Base-by-base conservation (phyloP, 495 filamentous ascomycete genomes). In the Penicillium nucicola region DNA sequence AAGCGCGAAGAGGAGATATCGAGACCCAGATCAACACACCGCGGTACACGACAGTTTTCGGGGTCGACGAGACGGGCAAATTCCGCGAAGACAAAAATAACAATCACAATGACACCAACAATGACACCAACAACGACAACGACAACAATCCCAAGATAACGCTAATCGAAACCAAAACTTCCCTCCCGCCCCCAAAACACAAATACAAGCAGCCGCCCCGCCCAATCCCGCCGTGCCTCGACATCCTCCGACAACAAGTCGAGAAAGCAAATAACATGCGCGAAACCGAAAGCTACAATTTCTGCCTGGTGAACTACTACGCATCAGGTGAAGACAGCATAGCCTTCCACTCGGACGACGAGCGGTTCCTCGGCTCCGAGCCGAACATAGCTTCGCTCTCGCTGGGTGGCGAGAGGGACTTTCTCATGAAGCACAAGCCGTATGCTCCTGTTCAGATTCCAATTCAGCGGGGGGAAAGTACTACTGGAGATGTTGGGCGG, bases 261-360 rank as follows among this genome's bases (percentile, higher is more conserved):
- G 82, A 89, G 65, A 64, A 71, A 5, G 72, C 79, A 4, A 86
- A 33, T 45, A n/a, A 32, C 11, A 15, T 11, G 15, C 13, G 55
- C 34, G 71, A 71, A n/a, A 70, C 72, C 48, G 25, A 19, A 39
- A 76, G 50, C 3, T 90, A 85, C 65, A 90, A 92, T 56, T 88
- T 89, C 67, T 80, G 79, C 47, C 72, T 90, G 2, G 84, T 90
- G 8, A 90, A 90, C 56, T 90, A 90, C 71, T 90, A 90, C 65
- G 79, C 83, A 28, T 75, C 71, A 22, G 86, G 85, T 2, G 66
- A 77, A 10, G 85, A 89, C 65, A 86, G 82, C 47, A 90, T 90
- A 30, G 71, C 80, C 19, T 92, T 85, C 62, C 85, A 89, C 61
- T 85, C 83, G 31, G 87, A 89, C 55, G 86, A 89, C 56, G 87